Evolutionary conservation across 192 early-diverging fungal species (phyloP), one percentile per base, ranked within the genome.

Genomic region (Geosiphon pyriformis): DNA sequence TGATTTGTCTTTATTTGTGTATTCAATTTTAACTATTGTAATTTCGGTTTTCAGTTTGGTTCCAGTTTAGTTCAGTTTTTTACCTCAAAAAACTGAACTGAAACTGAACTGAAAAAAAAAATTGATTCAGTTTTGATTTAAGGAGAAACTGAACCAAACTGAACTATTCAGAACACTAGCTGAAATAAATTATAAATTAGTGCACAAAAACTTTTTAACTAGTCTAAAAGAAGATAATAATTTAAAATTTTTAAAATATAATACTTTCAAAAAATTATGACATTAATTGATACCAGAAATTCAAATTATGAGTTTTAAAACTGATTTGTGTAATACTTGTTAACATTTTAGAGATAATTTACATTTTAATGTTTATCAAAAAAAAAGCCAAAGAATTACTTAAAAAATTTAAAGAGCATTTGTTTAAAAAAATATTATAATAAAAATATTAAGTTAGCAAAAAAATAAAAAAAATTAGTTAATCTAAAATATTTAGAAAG

Each of bases 351-450:
- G n/a, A 27, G n/a, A 57, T 57, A 30, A 15, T 31, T 57, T 57
- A 57, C 31, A 57, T 31, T 57, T 30, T n/a, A 57, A 57, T 57
- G 55, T 30, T 57, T 23, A 8, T 23, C 55, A 30, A 57, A n/a
- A 30, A 57, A 57, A 30, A 57, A 57, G 55, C 26, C 31, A 57
- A 57, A 57, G 55, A 57, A 4, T 57, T 57, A n/a, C 55, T 57
- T 18, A 8, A 47, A n/a, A n/a, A n/a, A n/a, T n/a, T n/a, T n/a
- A n/a, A n/a, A n/a, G n/a, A n/a, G n/a, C n/a, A n/a, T n/a, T n/a
- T n/a, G n/a, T n/a, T n/a, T n/a, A n/a, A n/a, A n/a, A n/a, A n/a
- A n/a, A n/a, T n/a, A n/a, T n/a, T n/a, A n/a, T n/a, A n/a, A n/a
- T n/a, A n/a, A n/a, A n/a, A n/a, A n/a, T n/a, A n/a, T n/a, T n/a